Conservation (phyloP, 2,329 filamentous ascomycete genomes). For the Neobulgaria alba region DNA sequence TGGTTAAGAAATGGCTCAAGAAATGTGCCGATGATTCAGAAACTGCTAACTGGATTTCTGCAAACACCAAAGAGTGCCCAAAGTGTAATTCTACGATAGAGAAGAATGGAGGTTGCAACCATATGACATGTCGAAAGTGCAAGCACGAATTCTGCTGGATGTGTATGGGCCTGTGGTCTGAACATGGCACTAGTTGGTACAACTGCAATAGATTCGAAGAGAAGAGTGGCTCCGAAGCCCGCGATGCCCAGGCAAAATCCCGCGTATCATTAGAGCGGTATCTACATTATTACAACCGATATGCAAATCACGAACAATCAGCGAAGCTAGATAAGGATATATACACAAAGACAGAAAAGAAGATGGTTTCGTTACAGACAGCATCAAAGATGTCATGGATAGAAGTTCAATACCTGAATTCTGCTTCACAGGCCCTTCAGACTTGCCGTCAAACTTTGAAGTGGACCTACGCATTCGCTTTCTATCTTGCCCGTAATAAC, state of each 20-base stretch:
- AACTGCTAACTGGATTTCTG: conserved; percentile 98
- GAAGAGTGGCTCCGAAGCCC: conserved; percentile 83
- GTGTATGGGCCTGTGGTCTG: conserved; percentile 98
- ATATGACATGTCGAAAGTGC: conserved; percentile 96
- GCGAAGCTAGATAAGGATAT: conserved; percentile 95
- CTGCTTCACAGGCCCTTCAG: conserved; percentile 86
- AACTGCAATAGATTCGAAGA: conserved; percentile 98
- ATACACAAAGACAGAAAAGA: conserved; percentile 93
- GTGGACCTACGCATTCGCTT: conserved; percentile 98
- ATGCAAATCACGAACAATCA: conserved; percentile 97
- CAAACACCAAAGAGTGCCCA: conserved; percentile 96
- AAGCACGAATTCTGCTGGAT: conserved; percentile 99
- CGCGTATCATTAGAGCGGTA: conserved; percentile 91
- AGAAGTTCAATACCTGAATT: conserved; percentile 93
- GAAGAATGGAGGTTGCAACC: conserved; percentile 97
- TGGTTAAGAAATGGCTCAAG: conserved; percentile 94
- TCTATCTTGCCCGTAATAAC: conserved; percentile 94
- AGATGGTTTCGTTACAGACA: conserved; percentile 94
- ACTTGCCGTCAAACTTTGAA: conserved; percentile 97
- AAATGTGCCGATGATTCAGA: conserved; percentile 98
- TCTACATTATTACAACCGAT: conserved; percentile 97
- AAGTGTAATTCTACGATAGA: conserved; percentile 96
- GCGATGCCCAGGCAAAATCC: conserved; percentile 86
- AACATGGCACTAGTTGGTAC: conserved; percentile 99
- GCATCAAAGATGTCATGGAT: conserved; percentile 98